Percentiles rank a stretch among this genome's conserved stretches.
These are phyloP conservation scores for Coemansia sp. DNA, from an alignment of 192 early-diverging fungal genomes.

Conservation along the genomic window DNA sequence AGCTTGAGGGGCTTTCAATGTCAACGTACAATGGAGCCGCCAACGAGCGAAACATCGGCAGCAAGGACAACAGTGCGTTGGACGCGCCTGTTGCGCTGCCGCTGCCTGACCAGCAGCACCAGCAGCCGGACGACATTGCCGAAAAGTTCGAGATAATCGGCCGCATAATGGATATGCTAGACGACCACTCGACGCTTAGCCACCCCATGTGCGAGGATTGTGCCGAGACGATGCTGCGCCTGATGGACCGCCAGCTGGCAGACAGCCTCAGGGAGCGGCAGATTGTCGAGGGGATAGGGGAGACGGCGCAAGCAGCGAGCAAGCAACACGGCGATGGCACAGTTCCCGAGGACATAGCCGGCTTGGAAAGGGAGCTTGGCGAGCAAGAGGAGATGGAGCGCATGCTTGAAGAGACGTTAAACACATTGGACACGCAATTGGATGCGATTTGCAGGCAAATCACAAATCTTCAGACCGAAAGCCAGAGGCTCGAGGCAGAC, in stretches of 20 bases:
- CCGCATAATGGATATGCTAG: conserved; percentile 78
- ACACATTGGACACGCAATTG: conserved; percentile 52
- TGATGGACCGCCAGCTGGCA: conserved; percentile 67
- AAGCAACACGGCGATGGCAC: conserved; percentile 9
- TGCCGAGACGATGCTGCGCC: conserved; percentile 73
- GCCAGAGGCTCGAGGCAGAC: conserved; percentile 49
- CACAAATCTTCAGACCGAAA: conserved; percentile 54
- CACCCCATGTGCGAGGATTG: conserved; percentile 94
- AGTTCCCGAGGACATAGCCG: conserved; percentile 55
- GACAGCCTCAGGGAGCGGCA: conserved; percentile 76
- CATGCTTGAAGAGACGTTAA: conserved; percentile 47
- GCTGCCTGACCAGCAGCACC: neutral
- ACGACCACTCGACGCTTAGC: conserved; percentile 69
- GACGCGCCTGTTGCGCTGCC: neutral
- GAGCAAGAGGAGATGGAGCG: conserved; percentile 53
- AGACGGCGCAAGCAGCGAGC: conserved; percentile 56
- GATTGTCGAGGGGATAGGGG: conserved; percentile 74
- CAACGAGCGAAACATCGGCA: neutral
- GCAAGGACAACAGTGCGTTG: neutral
- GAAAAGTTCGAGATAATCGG: conserved; percentile 49
- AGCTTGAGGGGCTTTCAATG: neutral
- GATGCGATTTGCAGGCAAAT: conserved; percentile 48
- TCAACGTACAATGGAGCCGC: neutral
- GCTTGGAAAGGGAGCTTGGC: conserved; percentile 60
- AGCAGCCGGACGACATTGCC: conserved; percentile 27